A percentile compares a stretch with the other conserved stretches of the same genome.
Evolutionary conservation across 139 green algal genomes (phyloP).

Genomic region (Limnomonas spitsbergensis): DNA sequence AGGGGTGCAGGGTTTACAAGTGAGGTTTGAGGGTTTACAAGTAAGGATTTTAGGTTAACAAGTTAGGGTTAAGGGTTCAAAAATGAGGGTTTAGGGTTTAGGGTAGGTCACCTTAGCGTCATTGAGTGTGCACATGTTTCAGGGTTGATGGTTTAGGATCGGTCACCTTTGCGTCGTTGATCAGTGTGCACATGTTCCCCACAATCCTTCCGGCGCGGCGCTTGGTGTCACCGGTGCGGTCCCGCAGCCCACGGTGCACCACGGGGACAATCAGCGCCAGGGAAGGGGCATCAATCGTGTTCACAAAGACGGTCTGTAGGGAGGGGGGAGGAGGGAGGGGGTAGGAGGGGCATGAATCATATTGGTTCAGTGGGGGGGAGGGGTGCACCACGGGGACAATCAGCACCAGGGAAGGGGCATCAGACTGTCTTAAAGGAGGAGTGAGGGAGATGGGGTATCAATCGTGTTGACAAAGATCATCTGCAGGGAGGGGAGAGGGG

Average conservation of each 20-base stretch:
- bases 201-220: conserved; percentile 90
- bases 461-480: too few species aligned
- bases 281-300: conserved; percentile 90
- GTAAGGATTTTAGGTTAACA: neutral
- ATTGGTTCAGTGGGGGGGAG: too few species aligned
- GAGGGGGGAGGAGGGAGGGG: too few species aligned
- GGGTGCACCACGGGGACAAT: too few species aligned
- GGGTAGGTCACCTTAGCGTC: conserved; percentile 71
- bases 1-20: neutral
- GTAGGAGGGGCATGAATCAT: too few species aligned
- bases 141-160: too few species aligned
- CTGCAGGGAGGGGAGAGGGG: too few species aligned
- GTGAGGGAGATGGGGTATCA: too few species aligned
- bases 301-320: conserved; percentile 89
- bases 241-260: conserved; percentile 81
- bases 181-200: conserved; percentile 89
- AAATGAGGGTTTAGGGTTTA: too few species aligned
- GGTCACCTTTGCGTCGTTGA: conserved; percentile 76
- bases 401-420: too few species aligned
- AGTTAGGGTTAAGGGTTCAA: neutral
- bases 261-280: conserved; percentile 94
- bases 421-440: too few species aligned
- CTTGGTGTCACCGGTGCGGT: conserved; percentile 89
- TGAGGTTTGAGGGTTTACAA: neutral
- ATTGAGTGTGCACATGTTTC: conserved; percentile 89